Percentiles rank a stretch among this genome's conserved stretches.
Evolutionary conservation across 2,329 filamentous ascomycete species (phyloP).

Genomic region (Aspergillus viridinutans): DNA sequence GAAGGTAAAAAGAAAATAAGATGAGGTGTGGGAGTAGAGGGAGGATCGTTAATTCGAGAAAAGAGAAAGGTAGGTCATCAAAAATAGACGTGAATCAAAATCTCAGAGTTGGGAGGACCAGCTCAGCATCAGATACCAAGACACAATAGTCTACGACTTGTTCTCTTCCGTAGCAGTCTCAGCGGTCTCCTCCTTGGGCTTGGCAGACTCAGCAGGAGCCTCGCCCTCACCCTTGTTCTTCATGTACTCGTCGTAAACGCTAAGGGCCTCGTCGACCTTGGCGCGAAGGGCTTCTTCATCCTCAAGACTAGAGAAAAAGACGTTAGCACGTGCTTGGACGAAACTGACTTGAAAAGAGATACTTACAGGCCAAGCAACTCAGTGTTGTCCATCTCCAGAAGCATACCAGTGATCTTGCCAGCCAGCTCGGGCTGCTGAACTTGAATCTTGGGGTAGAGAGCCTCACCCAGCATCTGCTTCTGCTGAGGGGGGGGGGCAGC

Average conservation of each 20-base stretch:
- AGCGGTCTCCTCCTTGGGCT: constrained; percentile 43
- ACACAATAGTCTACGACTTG: constrained; percentile 34
- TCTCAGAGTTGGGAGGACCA: constrained; percentile 23
- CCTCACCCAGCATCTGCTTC: constrained; percentile 98
- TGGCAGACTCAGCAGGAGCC: constrained; percentile 38
- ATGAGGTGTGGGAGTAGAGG: constrained; percentile 13
- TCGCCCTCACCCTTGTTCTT: constrained; percentile 66
- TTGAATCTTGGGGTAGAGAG: constrained; percentile 98
- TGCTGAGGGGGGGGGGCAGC: constrained; percentile 66
- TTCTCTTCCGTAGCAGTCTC: constrained; percentile 40
- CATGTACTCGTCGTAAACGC: constrained; percentile 97
- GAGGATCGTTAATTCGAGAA: constrained; percentile 23
- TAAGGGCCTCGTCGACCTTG: constrained; percentile 97
- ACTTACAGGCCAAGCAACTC: constrained; percentile 96
- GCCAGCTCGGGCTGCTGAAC: constrained; percentile 90
- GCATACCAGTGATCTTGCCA: constrained; percentile 99
- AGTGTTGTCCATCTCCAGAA: constrained; percentile 96
- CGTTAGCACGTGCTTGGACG: constrained; percentile 4
- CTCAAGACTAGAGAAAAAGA: constrained; percentile 61
- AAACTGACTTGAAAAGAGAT: not conserved
- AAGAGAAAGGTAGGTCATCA: constrained; percentile 30
- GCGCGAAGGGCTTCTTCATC: constrained; percentile 82
- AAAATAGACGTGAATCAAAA: constrained; percentile 31
- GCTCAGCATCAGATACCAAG: constrained; percentile 16
- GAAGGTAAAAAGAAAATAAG: constrained; percentile 10